A percentile compares a stretch with the other conserved stretches of the same genome.
Evolutionary conservation across 2,329 filamentous ascomycete genomes (phyloP).

Genomic region (Hypocreales sp.): DNA sequence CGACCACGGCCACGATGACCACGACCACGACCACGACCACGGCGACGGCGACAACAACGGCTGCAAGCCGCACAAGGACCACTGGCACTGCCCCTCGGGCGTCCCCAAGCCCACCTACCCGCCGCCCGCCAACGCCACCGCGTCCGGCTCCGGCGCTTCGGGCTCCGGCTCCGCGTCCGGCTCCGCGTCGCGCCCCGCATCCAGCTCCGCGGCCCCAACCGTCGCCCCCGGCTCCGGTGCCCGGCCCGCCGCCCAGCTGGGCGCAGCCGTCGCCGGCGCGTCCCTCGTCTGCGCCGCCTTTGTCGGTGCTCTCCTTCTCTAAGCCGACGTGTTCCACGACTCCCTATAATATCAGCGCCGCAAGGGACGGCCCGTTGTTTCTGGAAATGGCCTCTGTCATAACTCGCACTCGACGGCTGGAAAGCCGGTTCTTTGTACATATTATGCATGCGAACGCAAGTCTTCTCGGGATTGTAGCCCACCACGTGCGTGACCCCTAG

Average conservation of each 20-base stretch:
- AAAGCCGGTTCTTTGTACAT: too few relatives aligned
- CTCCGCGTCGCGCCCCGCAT: background rate
- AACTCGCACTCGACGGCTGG: too few relatives aligned
- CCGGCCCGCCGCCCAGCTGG: conserved; percentile 1
- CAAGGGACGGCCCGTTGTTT: too few relatives aligned
- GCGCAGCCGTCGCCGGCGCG: conserved; percentile 2
- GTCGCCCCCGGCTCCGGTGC: conserved; percentile 1
- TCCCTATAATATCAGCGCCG: too few relatives aligned
- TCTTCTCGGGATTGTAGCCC: too few relatives aligned
- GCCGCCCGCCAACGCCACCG: conserved; percentile 2
- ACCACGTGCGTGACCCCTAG: too few relatives aligned
- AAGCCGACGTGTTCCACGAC: too few relatives aligned
- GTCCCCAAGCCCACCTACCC: conserved; percentile 4
- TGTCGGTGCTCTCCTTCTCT: conserved; percentile 4
- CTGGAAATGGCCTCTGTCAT: too few relatives aligned
- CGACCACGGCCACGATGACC: conserved; percentile 1
- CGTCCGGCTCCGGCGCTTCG: too few relatives aligned
- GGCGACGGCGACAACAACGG: background rate
- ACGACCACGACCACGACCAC: background rate
- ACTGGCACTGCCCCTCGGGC: conserved; percentile 5
- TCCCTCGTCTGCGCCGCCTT: conserved; percentile 4
- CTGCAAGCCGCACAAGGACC: conserved; percentile 5
- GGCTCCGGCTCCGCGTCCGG: background rate
- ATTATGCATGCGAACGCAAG: too few relatives aligned
- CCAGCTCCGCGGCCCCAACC: background rate